phyloP scores from a whole-genome alignment of 768 basidiomycete species.

The Epithele typhae region DNA sequence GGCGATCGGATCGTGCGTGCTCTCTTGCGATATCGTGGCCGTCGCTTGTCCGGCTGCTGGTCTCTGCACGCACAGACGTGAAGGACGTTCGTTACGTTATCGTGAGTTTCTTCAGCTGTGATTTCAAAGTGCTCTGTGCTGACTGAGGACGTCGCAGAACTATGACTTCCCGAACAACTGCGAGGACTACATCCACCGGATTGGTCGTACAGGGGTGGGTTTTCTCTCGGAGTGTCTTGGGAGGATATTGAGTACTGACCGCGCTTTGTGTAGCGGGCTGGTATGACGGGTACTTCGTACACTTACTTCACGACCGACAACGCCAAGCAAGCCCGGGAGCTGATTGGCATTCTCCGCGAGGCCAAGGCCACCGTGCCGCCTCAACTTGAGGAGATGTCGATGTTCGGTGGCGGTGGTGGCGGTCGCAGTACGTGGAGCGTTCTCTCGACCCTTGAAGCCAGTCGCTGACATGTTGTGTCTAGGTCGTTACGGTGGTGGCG shows the following conservation, averaged over 20 bases:
- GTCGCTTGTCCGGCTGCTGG: slow-evolving; percentile 27
- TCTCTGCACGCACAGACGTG: slow-evolving; percentile 65
- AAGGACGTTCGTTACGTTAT: slow-evolving; percentile 99
- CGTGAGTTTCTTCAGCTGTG: slow-evolving; percentile 45
- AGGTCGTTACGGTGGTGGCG: slow-evolving; percentile 60
- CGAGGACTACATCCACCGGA: slow-evolving; percentile 98
- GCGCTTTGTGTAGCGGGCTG: slow-evolving; percentile 63
- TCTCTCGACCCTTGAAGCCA: neutral
- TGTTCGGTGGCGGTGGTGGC: slow-evolving; percentile 79
- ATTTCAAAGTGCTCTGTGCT: neutral
- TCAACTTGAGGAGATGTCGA: slow-evolving; percentile 90
- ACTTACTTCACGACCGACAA: slow-evolving; percentile 98
- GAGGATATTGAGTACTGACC: neutral
- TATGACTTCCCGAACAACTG: slow-evolving; percentile 98
- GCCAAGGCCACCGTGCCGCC: slow-evolving; percentile 84
- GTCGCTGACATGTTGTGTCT: slow-evolving; percentile 7
- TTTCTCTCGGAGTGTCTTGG: neutral
- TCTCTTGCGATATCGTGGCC: neutral
- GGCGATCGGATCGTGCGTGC: slow-evolving; percentile 15
- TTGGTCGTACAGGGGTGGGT: slow-evolving; percentile 91
- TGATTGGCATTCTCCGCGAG: slow-evolving; percentile 80
- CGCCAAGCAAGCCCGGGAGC: slow-evolving; percentile 89
- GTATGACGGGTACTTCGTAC: slow-evolving; percentile 87
- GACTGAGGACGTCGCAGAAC: slow-evolving; percentile 49
- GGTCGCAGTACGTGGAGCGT: slow-evolving; percentile 52